These are phyloP conservation scores for Dictyostelium discoideum DNA, from an alignment of 78 protist species.

Conservation along the genomic window dicty_2.7 NC_007089.4:1750501-1751000, in stretches of 20 bases:
- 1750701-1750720: not conserved
- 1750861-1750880: not conserved
- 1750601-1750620: not conserved
- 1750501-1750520: slow-evolving; percentile 5
- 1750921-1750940: not conserved
- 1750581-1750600: not conserved
- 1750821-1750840: not conserved
- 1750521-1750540: not conserved
- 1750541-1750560: slow-evolving; percentile 3
- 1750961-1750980: not conserved
- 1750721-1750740: not conserved
- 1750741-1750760: not conserved
- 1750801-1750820: not conserved
- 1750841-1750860: not conserved
- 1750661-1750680: not conserved
- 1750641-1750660: not conserved
- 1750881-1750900: not conserved
- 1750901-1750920: not conserved
- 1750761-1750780: slow-evolving; percentile 13
- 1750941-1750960: not conserved
- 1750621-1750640: not conserved
- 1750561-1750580: not conserved
- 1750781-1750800: not conserved
- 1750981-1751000: not conserved
- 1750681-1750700: not conserved